phyloP scores from a whole-genome alignment of 1,284 basidiomycete genomes.

The Pisolithus thermaeus region DNA sequence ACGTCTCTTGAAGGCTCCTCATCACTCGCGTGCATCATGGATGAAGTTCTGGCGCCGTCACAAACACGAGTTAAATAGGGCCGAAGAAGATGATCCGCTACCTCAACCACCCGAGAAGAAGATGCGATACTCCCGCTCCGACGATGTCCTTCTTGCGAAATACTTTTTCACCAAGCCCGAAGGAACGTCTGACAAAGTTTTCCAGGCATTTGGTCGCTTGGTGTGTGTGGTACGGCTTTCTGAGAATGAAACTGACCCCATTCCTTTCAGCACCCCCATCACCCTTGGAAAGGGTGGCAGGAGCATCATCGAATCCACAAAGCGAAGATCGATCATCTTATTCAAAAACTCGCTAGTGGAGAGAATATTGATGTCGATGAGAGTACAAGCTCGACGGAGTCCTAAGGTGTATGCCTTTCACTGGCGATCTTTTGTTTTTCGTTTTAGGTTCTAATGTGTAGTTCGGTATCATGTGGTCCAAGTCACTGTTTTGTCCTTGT shows the following conservation, averaged over 20 bases:
- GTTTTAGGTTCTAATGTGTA: conserved; percentile 3
- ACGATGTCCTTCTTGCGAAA: conserved; percentile 70
- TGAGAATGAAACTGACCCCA: background rate
- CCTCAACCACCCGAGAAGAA: conserved; percentile 75
- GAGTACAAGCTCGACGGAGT: conserved; percentile 20
- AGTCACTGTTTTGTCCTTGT: no score
- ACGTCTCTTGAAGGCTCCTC: conserved; percentile 53
- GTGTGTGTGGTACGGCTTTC: conserved; percentile 33
- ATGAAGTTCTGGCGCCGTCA: conserved; percentile 85
- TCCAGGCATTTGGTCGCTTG: conserved; percentile 65
- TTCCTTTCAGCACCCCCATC: conserved; percentile 60
- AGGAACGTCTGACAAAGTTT: conserved; percentile 74
- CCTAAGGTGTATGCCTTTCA: conserved; percentile 12
- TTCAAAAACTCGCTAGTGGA: conserved; percentile 51
- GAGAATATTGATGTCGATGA: conserved; percentile 44
- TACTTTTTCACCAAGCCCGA: conserved; percentile 65
- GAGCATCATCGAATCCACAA: conserved; percentile 83
- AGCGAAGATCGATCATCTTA: conserved; percentile 73
- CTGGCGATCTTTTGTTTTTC: background rate
- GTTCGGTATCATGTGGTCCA: background rate
- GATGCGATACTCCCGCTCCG: conserved; percentile 70
- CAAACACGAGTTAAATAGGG: conserved; percentile 69
- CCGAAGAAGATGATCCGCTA: conserved; percentile 58
- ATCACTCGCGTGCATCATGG: conserved; percentile 83
- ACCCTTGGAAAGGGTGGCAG: conserved; percentile 88